Percentiles rank a stretch among this genome's conserved stretches.
phyloP scores from a whole-genome alignment of 106 monocot species.

The Acorus calamus region DNA sequence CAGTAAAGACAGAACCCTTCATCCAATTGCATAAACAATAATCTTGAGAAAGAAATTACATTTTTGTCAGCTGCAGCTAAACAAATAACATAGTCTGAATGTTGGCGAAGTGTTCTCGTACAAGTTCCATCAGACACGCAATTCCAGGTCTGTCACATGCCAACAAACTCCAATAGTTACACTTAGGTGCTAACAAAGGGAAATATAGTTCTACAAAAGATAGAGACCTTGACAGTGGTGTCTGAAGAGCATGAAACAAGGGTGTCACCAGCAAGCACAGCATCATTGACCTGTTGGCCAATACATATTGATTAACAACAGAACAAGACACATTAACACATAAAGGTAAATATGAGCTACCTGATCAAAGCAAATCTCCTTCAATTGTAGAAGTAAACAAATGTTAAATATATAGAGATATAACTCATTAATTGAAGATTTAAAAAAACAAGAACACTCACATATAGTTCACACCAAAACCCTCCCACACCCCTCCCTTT shows the following conservation, averaged over 20 bases:
- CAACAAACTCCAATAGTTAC: slow-evolving; percentile 3
- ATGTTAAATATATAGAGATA: no score
- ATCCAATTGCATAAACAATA: not conserved
- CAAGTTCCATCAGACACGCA: slow-evolving; percentile 70
- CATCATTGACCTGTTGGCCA: slow-evolving; percentile 82
- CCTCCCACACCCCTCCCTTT: no score
- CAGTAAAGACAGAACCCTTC: no score
- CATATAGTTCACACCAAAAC: no score
- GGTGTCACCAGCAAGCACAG: slow-evolving; percentile 59
- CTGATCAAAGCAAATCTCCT: no score
- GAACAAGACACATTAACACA: not conserved
- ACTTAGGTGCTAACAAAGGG: not conserved
- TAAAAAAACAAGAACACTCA: no score
- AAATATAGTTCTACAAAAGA: not conserved
- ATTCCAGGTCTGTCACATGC: slow-evolving; percentile 59
- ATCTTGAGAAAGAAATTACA: slow-evolving; percentile 31
- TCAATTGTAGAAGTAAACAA: no score
- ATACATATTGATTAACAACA: not conserved
- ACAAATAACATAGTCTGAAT: slow-evolving; percentile 96
- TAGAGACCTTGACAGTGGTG: slow-evolving; percentile 75
- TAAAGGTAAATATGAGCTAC: no score
- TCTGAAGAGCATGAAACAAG: slow-evolving; percentile 98
- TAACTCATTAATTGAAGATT: no score
- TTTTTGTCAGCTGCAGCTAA: slow-evolving; percentile 76
- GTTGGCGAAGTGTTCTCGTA: slow-evolving; percentile 82